Conservation (phyloP, 495 filamentous ascomycete species). For the Xylaria intraflava region DNA sequence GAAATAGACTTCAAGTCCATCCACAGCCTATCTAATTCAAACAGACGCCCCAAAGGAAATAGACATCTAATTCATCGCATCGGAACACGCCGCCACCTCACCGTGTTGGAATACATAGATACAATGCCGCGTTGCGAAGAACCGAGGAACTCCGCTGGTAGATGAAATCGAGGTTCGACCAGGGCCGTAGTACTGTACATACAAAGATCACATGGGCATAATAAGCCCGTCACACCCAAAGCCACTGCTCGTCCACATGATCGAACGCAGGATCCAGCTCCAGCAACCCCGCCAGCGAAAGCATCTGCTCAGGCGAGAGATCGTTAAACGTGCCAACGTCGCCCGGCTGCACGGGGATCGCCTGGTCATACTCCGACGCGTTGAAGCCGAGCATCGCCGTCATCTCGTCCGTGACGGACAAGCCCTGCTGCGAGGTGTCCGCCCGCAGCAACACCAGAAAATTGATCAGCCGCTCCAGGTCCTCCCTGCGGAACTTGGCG, state of each 20-base stretch:
- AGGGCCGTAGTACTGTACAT: too few species aligned
- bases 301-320: background rate
- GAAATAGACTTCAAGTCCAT: too few species aligned
- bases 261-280: background rate
- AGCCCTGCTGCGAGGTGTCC: background rate
- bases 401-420: background rate
- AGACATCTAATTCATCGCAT: too few species aligned
- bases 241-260: background rate
- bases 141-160: too few species aligned
- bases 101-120: too few species aligned
- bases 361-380: background rate
- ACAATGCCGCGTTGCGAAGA: too few species aligned
- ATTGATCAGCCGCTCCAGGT: background rate
- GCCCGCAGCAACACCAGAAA: background rate
- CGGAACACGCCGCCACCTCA: too few species aligned
- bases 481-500: slow-evolving; percentile 1
- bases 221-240: background rate
- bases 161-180: too few species aligned
- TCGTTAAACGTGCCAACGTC: background rate
- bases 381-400: background rate
- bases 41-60: too few species aligned
- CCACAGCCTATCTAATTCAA: too few species aligned
- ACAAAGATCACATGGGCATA: too few species aligned
- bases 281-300: background rate
- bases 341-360: background rate